Base-by-base conservation (phyloP, 306 rosid genomes). In the Macrotyloma uniflorum region DNA sequence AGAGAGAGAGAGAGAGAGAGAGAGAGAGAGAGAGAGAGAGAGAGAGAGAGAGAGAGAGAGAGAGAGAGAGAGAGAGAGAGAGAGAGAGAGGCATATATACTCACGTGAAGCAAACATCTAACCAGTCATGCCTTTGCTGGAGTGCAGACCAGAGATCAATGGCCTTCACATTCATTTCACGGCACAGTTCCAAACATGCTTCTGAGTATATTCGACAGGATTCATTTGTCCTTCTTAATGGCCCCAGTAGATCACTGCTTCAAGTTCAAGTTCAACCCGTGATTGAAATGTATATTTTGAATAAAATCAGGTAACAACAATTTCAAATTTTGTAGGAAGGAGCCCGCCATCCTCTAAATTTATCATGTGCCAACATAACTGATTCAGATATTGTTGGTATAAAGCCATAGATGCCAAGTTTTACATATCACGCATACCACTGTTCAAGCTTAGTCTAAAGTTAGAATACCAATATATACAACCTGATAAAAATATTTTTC, bases 101-200 rank as follows among this genome's bases (percentile, higher is more conserved):
- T 85, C 65, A 94, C 97, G 61, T 71, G 79, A 94, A 94, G 86
- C 91, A 89, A 79, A 86, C 80, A 63, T 84, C 64, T 20, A 51
- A 73, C 97, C 97, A 90, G 51, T 89, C 89, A 35, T 86, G 82
- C 69, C 74, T 87, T 80, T 84, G 80, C 76, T 90, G 95, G 38
- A 94, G 53, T 30, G 92, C 88, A 67, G 84, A 81, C 90, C 88
- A 92, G 8, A 94, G 68, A 79, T 94, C 93, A 70, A 92, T 76
- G 58, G 79, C 91, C 74, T 92, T 77, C 65, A 92, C 71, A 46
- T 88, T 81, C 82, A 90, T 77, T 85, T 90, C 94, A 10, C 42
- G 67, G 80, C 92, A 89, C 8, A 92, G 43, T 77, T 92, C 78
- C 77, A 88, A 7, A 80, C 96, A 90, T 20, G 97, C 97, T 72